A percentile compares a stretch with the other conserved stretches of the same genome.
These are phyloP conservation scores for Yarrowia divulgata DNA, from an alignment of 805 yeast genomes.

Conservation along the genomic window DNA sequence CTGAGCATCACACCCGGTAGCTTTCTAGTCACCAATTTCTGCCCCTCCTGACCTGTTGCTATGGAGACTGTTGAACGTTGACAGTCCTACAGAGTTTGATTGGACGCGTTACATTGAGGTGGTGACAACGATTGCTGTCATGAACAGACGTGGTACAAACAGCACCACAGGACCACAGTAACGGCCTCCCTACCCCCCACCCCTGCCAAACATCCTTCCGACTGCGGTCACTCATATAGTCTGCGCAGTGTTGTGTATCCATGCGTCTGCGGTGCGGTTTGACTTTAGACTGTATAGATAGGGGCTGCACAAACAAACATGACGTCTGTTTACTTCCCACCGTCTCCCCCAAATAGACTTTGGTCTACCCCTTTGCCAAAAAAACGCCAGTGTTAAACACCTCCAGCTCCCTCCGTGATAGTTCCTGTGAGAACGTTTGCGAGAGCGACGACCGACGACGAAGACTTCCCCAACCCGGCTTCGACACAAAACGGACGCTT, in stretches of 20 bases:
- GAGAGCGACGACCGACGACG: not conserved
- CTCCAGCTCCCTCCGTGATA: conserved; percentile 19
- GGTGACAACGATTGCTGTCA: no score
- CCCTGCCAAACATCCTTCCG: conserved; percentile 16
- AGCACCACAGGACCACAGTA: no score
- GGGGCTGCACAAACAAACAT: conserved; percentile 39
- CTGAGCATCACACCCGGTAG: no score
- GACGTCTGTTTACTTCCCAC: conserved; percentile 36
- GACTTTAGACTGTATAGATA: conserved; percentile 35
- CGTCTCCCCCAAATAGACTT: conserved; percentile 2
- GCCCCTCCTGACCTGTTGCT: no score
- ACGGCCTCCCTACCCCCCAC: no score
- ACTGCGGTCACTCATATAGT: conserved; percentile 8
- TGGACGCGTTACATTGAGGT: no score
- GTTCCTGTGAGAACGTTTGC: not conserved
- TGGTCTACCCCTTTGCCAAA: conserved; percentile 37
- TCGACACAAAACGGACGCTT: no score
- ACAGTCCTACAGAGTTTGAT: no score
- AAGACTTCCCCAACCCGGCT: no score
- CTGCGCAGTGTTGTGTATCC: not conserved
- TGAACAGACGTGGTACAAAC: no score
- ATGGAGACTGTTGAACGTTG: no score
- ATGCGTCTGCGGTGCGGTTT: not conserved
- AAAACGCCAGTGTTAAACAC: conserved; percentile 33
- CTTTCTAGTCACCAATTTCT: no score